Percentiles rank a stretch among this genome's conserved stretches.
phyloP scores from a whole-genome alignment of 2,329 filamentous ascomycete genomes.

The Myriosclerotinia scirpicola region DNA sequence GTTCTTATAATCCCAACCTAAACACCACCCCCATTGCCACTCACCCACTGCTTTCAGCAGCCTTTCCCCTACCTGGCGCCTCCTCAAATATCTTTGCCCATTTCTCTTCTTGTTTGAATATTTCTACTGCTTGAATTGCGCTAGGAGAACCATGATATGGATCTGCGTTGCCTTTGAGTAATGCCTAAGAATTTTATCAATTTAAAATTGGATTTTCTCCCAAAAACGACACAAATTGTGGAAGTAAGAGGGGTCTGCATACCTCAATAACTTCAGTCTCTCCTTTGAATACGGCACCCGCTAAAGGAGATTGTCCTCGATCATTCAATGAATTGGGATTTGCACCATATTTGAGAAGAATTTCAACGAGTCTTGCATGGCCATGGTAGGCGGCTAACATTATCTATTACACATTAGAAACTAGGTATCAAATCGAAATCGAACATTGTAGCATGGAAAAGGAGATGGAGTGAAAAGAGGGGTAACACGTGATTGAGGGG shows the following conservation, averaged over 20 bases:
- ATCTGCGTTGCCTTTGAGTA: conserved; percentile 55
- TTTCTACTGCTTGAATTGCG: conserved; percentile 49
- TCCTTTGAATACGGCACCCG: conserved; percentile 72
- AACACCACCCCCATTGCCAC: neutral
- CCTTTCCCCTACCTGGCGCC: conserved; percentile 51
- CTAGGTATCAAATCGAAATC: neutral
- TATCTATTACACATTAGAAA: conserved; percentile 46
- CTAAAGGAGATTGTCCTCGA: conserved; percentile 65
- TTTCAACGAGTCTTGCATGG: conserved; percentile 57
- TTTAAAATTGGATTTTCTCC: neutral
- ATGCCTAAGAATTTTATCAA: conserved; percentile 34
- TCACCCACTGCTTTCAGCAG: conserved; percentile 18
- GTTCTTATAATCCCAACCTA: neutral
- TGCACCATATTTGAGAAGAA: conserved; percentile 62
- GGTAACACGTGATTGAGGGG: neutral
- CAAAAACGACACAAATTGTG: conserved; percentile 72
- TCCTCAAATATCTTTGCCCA: conserved; percentile 53
- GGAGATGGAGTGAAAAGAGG: neutral
- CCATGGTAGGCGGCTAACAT: conserved; percentile 75
- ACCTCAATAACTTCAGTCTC: conserved; percentile 64
- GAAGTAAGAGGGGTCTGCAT: conserved; percentile 38
- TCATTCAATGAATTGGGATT: conserved; percentile 70
- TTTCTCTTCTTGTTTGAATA: conserved; percentile 54
- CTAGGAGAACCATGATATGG: conserved; percentile 53
- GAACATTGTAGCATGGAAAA: neutral